These are phyloP conservation scores for Juncus effusus DNA, from an alignment of 176 grass and related monocot genomes.

Conservation along the genomic window DNA sequence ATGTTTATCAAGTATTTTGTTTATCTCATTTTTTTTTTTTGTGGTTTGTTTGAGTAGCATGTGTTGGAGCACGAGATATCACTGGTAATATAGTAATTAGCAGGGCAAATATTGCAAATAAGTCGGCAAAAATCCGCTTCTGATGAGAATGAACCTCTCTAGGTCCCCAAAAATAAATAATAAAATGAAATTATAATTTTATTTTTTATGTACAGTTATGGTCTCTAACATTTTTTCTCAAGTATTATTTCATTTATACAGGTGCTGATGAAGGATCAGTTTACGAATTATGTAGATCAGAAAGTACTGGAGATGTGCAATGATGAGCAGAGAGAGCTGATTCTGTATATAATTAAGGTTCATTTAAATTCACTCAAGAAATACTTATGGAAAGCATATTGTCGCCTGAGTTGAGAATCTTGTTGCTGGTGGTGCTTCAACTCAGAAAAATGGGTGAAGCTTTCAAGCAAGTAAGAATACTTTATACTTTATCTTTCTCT, in stretches of 20 bases:
- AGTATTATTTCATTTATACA: conserved; percentile 5
- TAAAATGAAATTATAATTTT: not conserved
- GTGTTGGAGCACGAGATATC: conserved; percentile 87
- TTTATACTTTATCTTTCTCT: no score
- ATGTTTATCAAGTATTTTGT: not conserved
- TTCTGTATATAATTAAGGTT: conserved; percentile 28
- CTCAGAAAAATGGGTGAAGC: no score
- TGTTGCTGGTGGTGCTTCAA: conserved; percentile 25
- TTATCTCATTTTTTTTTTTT: not conserved
- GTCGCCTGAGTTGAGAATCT: conserved; percentile 38
- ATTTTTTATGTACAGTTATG: not conserved
- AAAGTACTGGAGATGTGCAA: no score
- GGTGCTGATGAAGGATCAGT: conserved; percentile 41
- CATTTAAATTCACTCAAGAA: no score
- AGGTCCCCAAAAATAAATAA: conserved; percentile 37
- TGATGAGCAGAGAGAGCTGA: conserved; percentile 32
- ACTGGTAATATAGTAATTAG: conserved; percentile 75
- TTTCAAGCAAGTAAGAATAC: no score
- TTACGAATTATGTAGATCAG: conserved; percentile 36
- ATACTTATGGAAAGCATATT: conserved; percentile 37
- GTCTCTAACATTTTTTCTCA: no score
- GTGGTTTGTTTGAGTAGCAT: conserved; percentile 47
- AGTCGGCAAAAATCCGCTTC: conserved; percentile 98
- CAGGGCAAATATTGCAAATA: conserved; percentile 94
- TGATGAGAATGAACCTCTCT: conserved; percentile 89